phyloP scores from a whole-genome alignment of 2,329 filamentous ascomycete species.

The Ophiostoma ulmi region DNA sequence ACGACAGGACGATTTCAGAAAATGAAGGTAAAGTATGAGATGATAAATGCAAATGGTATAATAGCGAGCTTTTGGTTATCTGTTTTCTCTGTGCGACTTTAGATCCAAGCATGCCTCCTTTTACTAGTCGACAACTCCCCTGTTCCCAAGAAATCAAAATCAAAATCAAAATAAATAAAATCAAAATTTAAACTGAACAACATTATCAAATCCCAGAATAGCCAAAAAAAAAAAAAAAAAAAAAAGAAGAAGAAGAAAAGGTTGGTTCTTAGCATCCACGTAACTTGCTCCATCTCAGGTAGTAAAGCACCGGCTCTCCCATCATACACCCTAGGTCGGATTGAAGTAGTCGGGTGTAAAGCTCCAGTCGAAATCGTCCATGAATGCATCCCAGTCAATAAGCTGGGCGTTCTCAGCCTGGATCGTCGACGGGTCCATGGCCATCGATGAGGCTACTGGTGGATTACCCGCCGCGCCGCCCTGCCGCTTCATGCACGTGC shows the following conservation, averaged over 20 bases:
- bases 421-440: slow-evolving; percentile 25
- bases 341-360: slow-evolving; percentile 31
- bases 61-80: neutral
- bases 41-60: neutral
- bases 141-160: neutral
- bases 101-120: neutral
- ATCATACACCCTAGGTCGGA: slow-evolving; percentile 19
- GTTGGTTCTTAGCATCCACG: no score
- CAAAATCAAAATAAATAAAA: no score
- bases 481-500: slow-evolving; percentile 24
- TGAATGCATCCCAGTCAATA: slow-evolving; percentile 47
- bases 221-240: neutral
- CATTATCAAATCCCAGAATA: neutral
- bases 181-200: neutral
- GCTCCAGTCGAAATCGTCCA: slow-evolving; percentile 48
- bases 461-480: neutral
- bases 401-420: slow-evolving; percentile 35
- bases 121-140: neutral
- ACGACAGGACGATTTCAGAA: neutral
- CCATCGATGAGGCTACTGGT: neutral
- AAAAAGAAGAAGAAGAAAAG: neutral
- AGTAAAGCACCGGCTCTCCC: neutral
- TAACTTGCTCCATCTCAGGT: no score
- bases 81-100: neutral
- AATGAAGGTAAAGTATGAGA: neutral